A percentile compares a stretch with the other conserved stretches of the same genome.
These are phyloP conservation scores for Micractinium conductrix DNA, from an alignment of 139 green algal genomes.

Conservation along the genomic window DNA sequence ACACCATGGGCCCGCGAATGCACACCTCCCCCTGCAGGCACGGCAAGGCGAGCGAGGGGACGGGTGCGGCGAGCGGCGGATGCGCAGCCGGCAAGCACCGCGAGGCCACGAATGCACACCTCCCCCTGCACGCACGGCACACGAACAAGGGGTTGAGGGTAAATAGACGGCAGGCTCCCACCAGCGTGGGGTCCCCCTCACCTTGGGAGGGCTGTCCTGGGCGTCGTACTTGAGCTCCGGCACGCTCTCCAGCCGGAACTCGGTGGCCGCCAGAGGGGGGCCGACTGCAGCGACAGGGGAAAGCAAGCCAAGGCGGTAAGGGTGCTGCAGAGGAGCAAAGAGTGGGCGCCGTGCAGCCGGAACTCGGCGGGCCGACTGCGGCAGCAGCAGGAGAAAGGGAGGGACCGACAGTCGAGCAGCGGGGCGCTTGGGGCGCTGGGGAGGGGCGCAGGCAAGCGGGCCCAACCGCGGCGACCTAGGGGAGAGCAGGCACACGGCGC, in stretches of 20 bases:
- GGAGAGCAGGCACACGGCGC: too few relatives aligned
- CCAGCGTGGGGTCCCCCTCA: neutral
- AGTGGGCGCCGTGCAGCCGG: too few relatives aligned
- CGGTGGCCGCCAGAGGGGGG: constrained; percentile 59
- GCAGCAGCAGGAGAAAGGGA: too few relatives aligned
- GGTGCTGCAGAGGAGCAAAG: too few relatives aligned
- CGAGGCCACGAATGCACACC: constrained; percentile 68
- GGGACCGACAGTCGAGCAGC: too few relatives aligned
- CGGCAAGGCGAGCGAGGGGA: too few relatives aligned
- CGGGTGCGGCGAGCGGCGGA: too few relatives aligned
- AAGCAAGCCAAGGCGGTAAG: neutral
- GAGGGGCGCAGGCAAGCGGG: too few relatives aligned
- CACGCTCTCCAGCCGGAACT: constrained; percentile 72
- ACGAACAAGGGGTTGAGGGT: neutral
- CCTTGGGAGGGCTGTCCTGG: constrained; percentile 44
- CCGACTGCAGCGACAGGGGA: constrained; percentile 65
- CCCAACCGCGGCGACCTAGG: too few relatives aligned
- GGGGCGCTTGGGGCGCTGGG: too few relatives aligned
- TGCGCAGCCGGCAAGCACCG: constrained; percentile 83
- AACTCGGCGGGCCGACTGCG: too few relatives aligned
- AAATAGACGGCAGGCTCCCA: too few relatives aligned
- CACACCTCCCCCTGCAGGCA: constrained; percentile 79
- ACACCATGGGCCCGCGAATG: constrained; percentile 77
- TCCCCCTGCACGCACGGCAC: neutral
- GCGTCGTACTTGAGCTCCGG: constrained; percentile 78